phyloP scores from a whole-genome alignment of 352 stramenopile species.

The Globisporangium heterothallicum region DNA sequence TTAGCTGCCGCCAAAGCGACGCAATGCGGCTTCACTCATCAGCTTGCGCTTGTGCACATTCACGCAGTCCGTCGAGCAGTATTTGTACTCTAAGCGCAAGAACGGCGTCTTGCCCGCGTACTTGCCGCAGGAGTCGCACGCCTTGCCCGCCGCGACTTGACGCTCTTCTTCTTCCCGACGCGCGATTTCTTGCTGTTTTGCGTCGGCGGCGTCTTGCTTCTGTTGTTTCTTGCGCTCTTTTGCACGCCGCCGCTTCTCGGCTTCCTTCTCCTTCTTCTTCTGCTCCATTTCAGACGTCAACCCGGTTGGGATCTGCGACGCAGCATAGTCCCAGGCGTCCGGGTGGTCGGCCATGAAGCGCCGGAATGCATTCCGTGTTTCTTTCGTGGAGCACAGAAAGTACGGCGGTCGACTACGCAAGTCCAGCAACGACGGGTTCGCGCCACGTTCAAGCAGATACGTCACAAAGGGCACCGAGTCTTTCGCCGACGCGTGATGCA shows the following conservation, averaged over 20 bases:
- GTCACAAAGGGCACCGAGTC: conserved; percentile 41
- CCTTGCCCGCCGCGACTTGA: conserved; percentile 71
- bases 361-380: conserved; percentile 89
- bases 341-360: conserved; percentile 79
- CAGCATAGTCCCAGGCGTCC: conserved; percentile 71
- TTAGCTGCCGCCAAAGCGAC: conserved; percentile 57
- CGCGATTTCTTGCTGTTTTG: conserved; percentile 63
- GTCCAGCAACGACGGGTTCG: conserved; percentile 84
- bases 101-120: conserved; percentile 87
- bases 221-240: conserved; percentile 90
- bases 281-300: conserved; percentile 81
- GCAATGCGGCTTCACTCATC: conserved; percentile 89
- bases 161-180: conserved; percentile 54
- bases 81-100: conserved; percentile 88
- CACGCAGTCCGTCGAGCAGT: conserved; percentile 93
- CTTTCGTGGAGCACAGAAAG: conserved; percentile 86
- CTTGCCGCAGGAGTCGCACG: conserved; percentile 77
- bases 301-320: conserved; percentile 64
- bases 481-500: conserved; percentile 62
- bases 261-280: conserved; percentile 80
- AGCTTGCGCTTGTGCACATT: conserved; percentile 90
- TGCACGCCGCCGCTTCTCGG: conserved; percentile 84
- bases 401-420: conserved; percentile 80
- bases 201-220: conserved; percentile 67
- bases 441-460: conserved; percentile 76